A percentile compares a stretch with the other conserved stretches of the same genome.
Evolutionary conservation across 2,329 filamentous ascomycete species (phyloP).

Genomic region (Colletotrichum spaethianum): DNA sequence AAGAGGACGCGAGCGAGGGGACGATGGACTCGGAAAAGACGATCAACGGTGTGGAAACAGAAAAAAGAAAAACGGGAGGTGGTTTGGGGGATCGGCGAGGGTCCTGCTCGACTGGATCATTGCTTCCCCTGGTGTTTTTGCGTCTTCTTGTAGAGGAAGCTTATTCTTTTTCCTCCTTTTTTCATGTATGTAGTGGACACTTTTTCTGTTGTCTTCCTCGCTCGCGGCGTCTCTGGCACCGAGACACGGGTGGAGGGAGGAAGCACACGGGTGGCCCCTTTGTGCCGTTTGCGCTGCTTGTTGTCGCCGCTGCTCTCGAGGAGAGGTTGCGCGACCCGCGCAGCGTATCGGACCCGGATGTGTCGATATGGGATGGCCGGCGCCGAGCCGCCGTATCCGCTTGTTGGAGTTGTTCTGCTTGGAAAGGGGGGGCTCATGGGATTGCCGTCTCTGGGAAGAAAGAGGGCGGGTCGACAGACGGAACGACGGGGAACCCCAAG

Average conservation of each 20-base stretch:
- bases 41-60: conserved; percentile 23
- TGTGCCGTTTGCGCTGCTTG: background rate
- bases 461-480: background rate
- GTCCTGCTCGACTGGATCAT: background rate
- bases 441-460: background rate
- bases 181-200: conserved; percentile 31
- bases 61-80: conserved; percentile 11
- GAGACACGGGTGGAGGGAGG: background rate
- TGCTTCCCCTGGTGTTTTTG: conserved; percentile 13
- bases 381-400: background rate
- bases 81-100: conserved; percentile 8
- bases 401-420: background rate
- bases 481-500: too few relatives aligned
- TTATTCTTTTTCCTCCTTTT: background rate
- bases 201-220: background rate
- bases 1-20: background rate
- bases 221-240: background rate
- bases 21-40: conserved; percentile 28
- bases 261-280: background rate
- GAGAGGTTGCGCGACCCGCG: background rate
- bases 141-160: conserved; percentile 10
- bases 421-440: background rate
- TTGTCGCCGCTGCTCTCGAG: background rate
- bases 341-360: background rate
- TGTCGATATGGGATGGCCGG: conserved; percentile 2